Evolutionary conservation across 352 stramenopile species (phyloP).

Genomic region (Phytophthora meadii): DNA sequence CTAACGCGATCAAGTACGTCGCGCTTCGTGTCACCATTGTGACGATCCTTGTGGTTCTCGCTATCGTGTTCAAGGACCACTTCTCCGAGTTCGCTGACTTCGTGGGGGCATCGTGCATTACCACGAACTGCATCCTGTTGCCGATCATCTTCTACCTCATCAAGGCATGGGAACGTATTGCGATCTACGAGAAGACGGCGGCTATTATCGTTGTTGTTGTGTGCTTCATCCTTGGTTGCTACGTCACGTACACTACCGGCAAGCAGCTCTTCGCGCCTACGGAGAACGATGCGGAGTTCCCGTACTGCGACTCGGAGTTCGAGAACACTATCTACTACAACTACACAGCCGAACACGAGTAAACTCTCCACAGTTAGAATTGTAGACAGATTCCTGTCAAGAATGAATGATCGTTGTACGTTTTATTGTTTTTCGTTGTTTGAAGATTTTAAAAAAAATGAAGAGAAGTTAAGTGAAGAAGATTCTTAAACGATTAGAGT

Average conservation of each 20-base stretch:
- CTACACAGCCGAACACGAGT: conserved; percentile 35
- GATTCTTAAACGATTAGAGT: no score
- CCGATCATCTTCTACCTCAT: conserved; percentile 76
- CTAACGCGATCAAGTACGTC: conserved; percentile 45
- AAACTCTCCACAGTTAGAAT: conserved; percentile 6
- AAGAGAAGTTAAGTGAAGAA: no score
- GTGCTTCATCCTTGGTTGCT: conserved; percentile 39
- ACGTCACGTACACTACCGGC: conserved; percentile 51
- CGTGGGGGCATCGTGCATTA: conserved; percentile 63
- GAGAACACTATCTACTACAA: conserved; percentile 62
- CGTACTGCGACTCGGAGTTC: conserved; percentile 56
- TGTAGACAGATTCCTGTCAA: background rate
- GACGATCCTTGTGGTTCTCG: conserved; percentile 42
- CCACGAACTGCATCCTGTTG: conserved; percentile 67
- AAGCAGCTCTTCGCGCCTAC: conserved; percentile 48
- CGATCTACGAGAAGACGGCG: conserved; percentile 39
- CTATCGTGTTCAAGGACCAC: conserved; percentile 59
- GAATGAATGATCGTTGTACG: conserved; percentile 17
- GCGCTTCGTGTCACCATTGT: conserved; percentile 40
- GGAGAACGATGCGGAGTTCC: conserved; percentile 43
- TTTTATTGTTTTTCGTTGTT: background rate
- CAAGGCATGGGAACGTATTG: conserved; percentile 56
- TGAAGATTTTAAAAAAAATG: no score
- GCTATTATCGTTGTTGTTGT: conserved; percentile 37
- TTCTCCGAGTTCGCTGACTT: conserved; percentile 72